A percentile compares a stretch with the other conserved stretches of the same genome.
Evolutionary conservation across 768 basidiomycete species (phyloP).

Genomic region (Leucosporidium scottii): DNA sequence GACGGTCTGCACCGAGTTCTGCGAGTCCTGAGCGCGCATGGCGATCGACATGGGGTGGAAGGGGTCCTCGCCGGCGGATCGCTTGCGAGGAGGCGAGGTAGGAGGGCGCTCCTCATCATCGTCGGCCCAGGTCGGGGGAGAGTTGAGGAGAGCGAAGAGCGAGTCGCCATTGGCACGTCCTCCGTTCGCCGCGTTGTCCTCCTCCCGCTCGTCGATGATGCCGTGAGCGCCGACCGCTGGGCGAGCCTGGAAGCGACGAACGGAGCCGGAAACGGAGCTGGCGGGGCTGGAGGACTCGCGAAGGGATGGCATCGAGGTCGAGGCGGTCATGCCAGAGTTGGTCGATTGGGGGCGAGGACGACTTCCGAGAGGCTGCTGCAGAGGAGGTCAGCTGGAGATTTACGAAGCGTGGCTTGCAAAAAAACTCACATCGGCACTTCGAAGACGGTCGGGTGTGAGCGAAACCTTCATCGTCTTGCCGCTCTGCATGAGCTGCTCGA

Average conservation of each 20-base stretch:
- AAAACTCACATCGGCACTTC: slow-evolving; percentile 77
- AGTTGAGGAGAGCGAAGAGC: slow-evolving; percentile 16
- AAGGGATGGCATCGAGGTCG: neutral
- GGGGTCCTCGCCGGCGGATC: neutral
- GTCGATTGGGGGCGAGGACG: neutral
- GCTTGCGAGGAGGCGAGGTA: neutral
- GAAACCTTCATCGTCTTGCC: slow-evolving; percentile 91
- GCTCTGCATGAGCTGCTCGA: slow-evolving; percentile 86
- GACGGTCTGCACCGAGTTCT: neutral
- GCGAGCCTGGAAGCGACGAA: too few species aligned
- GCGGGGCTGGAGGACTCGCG: neutral
- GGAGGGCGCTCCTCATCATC: neutral
- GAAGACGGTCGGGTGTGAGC: slow-evolving; percentile 85
- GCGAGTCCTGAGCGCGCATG: slow-evolving; percentile 14
- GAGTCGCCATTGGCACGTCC: neutral
- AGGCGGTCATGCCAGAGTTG: neutral
- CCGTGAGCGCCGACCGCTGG: neutral
- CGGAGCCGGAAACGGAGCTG: neutral
- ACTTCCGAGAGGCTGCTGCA: neutral
- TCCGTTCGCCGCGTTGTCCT: too few species aligned
- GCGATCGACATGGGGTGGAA: neutral
- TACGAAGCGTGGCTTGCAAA: neutral
- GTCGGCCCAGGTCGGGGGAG: slow-evolving; percentile 15
- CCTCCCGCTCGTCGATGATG: neutral
- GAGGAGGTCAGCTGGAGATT: neutral